Percentiles rank a stretch among this genome's conserved stretches.
phyloP scores from a whole-genome alignment of 805 yeast species.

The Cyberlindnera xylosilytica region DNA sequence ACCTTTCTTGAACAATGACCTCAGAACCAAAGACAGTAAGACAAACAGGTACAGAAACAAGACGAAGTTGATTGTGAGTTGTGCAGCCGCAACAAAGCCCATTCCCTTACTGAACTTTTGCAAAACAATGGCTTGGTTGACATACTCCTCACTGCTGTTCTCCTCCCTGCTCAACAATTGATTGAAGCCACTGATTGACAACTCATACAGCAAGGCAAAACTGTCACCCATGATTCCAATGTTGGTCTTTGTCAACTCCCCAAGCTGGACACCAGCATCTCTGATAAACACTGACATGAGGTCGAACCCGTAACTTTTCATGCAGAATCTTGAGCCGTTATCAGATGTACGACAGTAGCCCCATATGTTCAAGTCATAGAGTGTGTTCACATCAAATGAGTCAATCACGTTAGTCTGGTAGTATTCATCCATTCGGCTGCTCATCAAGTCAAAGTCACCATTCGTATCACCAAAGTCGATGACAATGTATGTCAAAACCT shows the following conservation, averaged over 20 bases:
- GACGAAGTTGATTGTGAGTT: conserved; percentile 8
- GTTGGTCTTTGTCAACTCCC: conserved; percentile 38
- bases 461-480: conserved; percentile 37
- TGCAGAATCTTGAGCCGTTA: conserved; percentile 27
- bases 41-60: conserved; percentile 1
- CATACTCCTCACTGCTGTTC: conserved; percentile 15
- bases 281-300: conserved; percentile 43
- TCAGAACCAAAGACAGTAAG: conserved; percentile 9
- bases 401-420: conserved; percentile 36
- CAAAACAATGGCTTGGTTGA: conserved; percentile 26
- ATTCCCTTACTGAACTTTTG: conserved; percentile 27
- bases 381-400: conserved; percentile 41
- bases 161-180: conserved; percentile 22
- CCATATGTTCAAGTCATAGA: conserved; percentile 41
- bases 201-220: conserved; percentile 38
- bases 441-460: conserved; percentile 20
- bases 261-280: conserved; percentile 49
- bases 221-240: conserved; percentile 38
- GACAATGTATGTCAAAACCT: conserved; percentile 42
- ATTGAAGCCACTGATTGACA: conserved; percentile 29
- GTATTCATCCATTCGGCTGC: conserved; percentile 24
- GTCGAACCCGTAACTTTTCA: conserved; percentile 43
- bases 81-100: conserved; percentile 18
- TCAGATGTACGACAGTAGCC: conserved; percentile 46
- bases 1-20: background rate